Percentiles rank a stretch among this genome's conserved stretches.
Conservation (phyloP, 495 filamentous ascomycete genomes). For the Podospora conica region DNA sequence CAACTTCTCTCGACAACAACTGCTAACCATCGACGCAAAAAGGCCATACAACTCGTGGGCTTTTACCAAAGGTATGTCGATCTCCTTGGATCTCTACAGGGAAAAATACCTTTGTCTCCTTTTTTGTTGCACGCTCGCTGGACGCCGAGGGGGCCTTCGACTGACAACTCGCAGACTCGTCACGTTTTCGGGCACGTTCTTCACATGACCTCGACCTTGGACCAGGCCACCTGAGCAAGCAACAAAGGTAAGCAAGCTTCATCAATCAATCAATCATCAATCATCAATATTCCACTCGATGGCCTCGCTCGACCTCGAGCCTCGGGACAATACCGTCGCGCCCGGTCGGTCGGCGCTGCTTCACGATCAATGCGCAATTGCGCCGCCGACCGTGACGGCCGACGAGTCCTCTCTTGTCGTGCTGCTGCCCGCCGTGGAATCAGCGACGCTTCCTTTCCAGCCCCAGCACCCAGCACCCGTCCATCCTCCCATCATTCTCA, state of each 20-base stretch:
- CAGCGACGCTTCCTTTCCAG: neutral
- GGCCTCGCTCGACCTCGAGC: neutral
- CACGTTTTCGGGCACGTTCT: conserved; percentile 35
- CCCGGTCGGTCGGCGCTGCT: neutral
- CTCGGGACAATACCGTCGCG: neutral
- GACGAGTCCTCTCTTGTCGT: neutral
- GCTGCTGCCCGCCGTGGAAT: neutral
- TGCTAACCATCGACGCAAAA: conserved; percentile 2
- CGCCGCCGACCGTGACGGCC: neutral
- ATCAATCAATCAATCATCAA: neutral
- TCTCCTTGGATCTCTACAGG: neutral
- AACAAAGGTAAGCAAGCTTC: conserved; percentile 22
- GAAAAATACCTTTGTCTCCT: neutral
- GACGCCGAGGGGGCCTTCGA: conserved; percentile 10
- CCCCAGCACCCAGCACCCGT: no score
- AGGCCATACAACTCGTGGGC: neutral
- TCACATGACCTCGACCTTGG: conserved; percentile 36
- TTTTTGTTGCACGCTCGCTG: conserved; percentile 10
- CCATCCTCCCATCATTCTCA: neutral
- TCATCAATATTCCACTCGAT: neutral
- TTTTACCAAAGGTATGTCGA: conserved; percentile 19
- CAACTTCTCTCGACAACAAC: conserved; percentile 21
- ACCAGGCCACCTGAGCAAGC: conserved; percentile 18
- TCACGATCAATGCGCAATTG: neutral
- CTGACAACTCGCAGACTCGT: conserved; percentile 27